Conservation (phyloP, 352 stramenopile species). For the Phytophthora tubulina region DNA sequence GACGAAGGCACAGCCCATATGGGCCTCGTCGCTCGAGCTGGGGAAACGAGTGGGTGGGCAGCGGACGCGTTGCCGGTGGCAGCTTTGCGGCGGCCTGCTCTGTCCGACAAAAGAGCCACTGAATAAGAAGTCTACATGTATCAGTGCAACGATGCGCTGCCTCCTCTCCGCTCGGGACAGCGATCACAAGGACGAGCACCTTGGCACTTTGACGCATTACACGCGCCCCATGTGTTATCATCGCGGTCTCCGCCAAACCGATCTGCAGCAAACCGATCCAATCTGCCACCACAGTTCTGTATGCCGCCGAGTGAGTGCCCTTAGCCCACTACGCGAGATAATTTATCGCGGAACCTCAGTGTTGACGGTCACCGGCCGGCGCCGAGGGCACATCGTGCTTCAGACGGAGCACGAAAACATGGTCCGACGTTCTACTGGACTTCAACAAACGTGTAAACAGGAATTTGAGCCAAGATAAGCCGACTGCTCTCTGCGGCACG, state of each 20-base stretch:
- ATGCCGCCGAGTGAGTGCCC: not conserved
- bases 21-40: constrained; percentile 26
- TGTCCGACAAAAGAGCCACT: constrained; percentile 20
- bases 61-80: constrained; percentile 9
- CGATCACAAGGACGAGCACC: constrained; percentile 44
- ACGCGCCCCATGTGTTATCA: constrained; percentile 36
- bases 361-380: no score
- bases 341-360: constrained; percentile 29
- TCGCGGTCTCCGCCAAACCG: constrained; percentile 18
- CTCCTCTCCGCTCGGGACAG: constrained; percentile 5
- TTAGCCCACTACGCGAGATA: constrained; percentile 13
- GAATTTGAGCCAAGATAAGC: constrained; percentile 19
- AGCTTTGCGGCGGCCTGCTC: not conserved
- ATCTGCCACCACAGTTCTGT: not conserved
- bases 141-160: constrained; percentile 19
- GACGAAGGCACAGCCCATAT: constrained; percentile 25
- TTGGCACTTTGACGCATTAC: constrained; percentile 35
- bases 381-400: not conserved
- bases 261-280: constrained; percentile 13
- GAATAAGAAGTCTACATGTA: constrained; percentile 35
- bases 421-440: constrained; percentile 33
- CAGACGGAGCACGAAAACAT: constrained; percentile 19
- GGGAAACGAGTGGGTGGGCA: constrained; percentile 41
- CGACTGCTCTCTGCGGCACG: constrained; percentile 38
- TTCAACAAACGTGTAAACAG: constrained; percentile 30